phyloP scores from a whole-genome alignment of 2,329 filamentous ascomycete species.

The Scedosporium boydii region DNA sequence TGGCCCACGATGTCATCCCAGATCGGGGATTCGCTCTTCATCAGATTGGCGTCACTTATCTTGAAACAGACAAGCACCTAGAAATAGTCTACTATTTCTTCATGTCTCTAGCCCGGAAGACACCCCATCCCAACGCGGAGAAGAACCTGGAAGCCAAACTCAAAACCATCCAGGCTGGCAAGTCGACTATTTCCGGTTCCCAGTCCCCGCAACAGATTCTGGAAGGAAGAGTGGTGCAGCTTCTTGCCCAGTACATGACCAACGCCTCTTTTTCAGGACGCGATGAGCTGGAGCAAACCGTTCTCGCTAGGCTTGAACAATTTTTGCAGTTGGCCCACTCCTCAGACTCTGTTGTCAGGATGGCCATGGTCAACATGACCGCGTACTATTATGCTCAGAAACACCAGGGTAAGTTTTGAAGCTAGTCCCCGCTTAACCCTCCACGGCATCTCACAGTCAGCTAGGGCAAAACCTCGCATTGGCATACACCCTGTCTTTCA shows the following conservation, averaged over 20 bases:
- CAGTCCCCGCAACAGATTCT: constrained; percentile 55
- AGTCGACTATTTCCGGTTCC: constrained; percentile 14
- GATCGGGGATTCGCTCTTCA: constrained; percentile 76
- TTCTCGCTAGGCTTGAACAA: constrained; percentile 62
- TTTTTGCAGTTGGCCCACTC: constrained; percentile 38
- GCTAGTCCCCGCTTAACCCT: not conserved
- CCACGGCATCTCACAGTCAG: not conserved
- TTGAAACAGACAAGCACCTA: constrained; percentile 69
- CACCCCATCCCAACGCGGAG: constrained; percentile 65
- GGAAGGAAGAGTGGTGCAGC: constrained; percentile 70
- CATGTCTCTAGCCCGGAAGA: constrained; percentile 63
- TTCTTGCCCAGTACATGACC: constrained; percentile 78
- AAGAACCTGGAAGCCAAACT: constrained; percentile 76
- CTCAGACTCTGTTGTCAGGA: constrained; percentile 60
- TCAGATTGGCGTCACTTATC: constrained; percentile 78
- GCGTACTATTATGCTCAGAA: constrained; percentile 65
- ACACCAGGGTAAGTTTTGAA: constrained; percentile 1
- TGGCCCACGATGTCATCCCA: constrained; percentile 72
- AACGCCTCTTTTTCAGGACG: constrained; percentile 66
- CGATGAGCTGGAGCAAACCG: constrained; percentile 75
- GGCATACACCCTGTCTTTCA: constrained; percentile 2
- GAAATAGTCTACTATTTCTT: constrained; percentile 86
- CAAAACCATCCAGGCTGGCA: constrained; percentile 27
- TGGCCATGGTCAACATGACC: constrained; percentile 77
- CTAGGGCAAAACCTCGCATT: not conserved